Conservation (phyloP, 352 stramenopile species). For the Pythium rishiriense region DNA sequence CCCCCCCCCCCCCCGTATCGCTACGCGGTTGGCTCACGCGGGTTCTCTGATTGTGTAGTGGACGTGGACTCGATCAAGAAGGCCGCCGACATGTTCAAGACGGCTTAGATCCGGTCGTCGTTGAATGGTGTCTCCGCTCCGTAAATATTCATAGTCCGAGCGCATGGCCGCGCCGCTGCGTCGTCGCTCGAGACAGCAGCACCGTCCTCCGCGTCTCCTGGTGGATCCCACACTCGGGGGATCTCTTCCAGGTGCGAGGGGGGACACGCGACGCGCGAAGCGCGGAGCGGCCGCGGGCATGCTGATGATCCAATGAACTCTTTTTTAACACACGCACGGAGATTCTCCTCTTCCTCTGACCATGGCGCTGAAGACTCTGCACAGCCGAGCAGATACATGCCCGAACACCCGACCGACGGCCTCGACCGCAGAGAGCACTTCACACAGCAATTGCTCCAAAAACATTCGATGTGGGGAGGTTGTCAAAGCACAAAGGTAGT, state of each 20-base stretch:
- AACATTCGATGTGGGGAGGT: too few relatives aligned
- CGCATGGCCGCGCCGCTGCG: background rate
- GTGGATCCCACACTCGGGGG: too few relatives aligned
- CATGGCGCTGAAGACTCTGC: too few relatives aligned
- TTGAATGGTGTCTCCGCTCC: conserved; percentile 6
- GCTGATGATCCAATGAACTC: conserved; percentile 27
- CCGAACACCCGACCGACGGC: too few relatives aligned
- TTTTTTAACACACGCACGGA: conserved; percentile 3
- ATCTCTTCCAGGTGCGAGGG: background rate
- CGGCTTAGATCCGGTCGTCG: conserved; percentile 48
- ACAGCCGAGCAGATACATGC: too few relatives aligned
- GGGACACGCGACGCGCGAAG: background rate
- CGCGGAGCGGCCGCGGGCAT: conserved; percentile 4
- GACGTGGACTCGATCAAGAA: conserved; percentile 84
- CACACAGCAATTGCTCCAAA: too few relatives aligned
- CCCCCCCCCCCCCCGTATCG: too few relatives aligned
- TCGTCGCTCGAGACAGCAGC: background rate
- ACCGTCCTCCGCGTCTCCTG: background rate
- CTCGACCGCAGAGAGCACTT: too few relatives aligned
- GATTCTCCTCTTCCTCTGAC: too few relatives aligned
- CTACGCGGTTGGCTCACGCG: background rate
- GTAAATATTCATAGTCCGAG: conserved; percentile 32
- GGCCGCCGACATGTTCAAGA: conserved; percentile 76
- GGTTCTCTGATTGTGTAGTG: conserved; percentile 33
- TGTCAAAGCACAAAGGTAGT: too few relatives aligned